Conservation (phyloP, 2,329 filamentous ascomycete species). For the Fusarium lateritium region DNA sequence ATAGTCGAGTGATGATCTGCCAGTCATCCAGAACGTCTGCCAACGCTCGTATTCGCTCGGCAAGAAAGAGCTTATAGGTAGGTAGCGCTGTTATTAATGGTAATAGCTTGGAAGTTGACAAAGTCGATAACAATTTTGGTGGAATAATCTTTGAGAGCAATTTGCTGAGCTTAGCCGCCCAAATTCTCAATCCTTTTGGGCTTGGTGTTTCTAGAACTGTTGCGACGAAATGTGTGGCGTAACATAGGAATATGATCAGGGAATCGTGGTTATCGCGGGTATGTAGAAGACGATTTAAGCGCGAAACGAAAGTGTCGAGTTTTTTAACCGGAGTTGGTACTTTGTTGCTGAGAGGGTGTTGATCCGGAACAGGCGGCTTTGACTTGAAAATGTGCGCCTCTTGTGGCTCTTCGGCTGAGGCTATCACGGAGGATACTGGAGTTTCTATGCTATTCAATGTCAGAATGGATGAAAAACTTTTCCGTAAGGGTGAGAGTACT, state of each 20-base stretch:
- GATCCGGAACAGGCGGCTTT: neutral
- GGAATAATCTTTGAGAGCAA: neutral
- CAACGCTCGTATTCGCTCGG: slow-evolving; percentile 19
- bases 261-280: slow-evolving; percentile 36
- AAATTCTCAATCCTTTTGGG: neutral
- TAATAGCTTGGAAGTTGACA: rapidly evolving
- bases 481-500: neutral
- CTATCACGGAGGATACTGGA: neutral
- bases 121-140: rapidly evolving
- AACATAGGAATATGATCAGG: slow-evolving; percentile 34
- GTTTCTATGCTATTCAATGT: neutral
- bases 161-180: neutral
- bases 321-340: slow-evolving; percentile 1
- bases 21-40: slow-evolving; percentile 38
- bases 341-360: neutral
- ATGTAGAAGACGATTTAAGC: slow-evolving; percentile 26
- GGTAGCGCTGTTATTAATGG: neutral
- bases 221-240: slow-evolving; percentile 28
- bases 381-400: neutral
- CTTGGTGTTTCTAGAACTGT: slow-evolving; percentile 20
- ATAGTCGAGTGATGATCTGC: slow-evolving; percentile 36
- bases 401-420: neutral
- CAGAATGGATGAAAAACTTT: neutral
- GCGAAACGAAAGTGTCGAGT: slow-evolving; percentile 30
- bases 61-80: neutral